These are phyloP conservation scores for Harringtonia aguacate DNA, from an alignment of 2,329 filamentous ascomycete genomes.

Conservation along the genomic window DNA sequence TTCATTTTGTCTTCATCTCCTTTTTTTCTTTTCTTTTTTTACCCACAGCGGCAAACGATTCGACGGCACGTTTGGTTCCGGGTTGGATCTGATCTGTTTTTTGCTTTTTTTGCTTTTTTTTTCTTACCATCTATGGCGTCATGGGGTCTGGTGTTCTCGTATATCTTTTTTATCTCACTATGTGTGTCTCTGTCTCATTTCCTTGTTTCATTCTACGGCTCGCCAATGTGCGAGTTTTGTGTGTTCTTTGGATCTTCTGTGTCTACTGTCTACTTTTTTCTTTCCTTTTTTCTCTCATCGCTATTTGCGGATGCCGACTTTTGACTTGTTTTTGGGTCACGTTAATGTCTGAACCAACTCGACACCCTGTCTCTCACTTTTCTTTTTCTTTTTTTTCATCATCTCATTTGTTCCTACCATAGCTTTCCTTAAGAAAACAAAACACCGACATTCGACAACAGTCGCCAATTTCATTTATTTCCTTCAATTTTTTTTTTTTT, in stretches of 20 bases:
- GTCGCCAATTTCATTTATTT: no score
- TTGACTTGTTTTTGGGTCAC: background rate
- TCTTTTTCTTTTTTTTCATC: no score
- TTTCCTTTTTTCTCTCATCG: background rate
- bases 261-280: background rate
- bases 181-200: background rate
- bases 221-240: no score
- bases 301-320: background rate
- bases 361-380: no score
- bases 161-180: no score
- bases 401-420: no score
- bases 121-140: background rate
- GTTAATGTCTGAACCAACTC: background rate
- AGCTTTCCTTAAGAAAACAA: no score
- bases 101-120: slow-evolving; percentile 1
- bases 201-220: no score
- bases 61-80: background rate
- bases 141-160: background rate
- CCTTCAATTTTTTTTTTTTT: background rate
- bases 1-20: background rate
- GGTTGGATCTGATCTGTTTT: background rate
- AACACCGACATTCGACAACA: background rate
- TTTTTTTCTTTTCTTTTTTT: background rate
- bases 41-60: background rate
- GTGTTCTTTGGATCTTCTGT: background rate